phyloP scores from a whole-genome alignment of 495 filamentous ascomycete genomes.

The Choiromyces venosus region DNA sequence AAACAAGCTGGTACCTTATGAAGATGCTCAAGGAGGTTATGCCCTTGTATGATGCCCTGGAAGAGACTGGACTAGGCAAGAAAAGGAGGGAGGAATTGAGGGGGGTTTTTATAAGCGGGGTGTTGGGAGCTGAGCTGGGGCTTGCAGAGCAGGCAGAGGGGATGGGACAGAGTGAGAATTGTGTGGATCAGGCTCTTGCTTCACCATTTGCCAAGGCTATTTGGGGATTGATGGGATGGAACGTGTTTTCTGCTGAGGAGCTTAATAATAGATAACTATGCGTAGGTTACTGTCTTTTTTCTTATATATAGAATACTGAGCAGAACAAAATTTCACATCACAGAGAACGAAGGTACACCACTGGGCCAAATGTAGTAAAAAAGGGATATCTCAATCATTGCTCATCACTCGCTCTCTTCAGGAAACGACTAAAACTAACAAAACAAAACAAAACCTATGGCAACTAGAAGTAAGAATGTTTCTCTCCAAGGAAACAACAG shows the following conservation, averaged over 20 bases:
- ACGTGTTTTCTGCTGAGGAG: neutral
- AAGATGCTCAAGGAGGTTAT: constrained; percentile 25
- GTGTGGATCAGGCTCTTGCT: neutral
- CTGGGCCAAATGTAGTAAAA: too few species aligned
- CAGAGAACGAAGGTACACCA: neutral
- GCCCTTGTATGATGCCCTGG: neutral
- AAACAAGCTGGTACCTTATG: constrained; percentile 36
- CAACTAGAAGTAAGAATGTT: neutral
- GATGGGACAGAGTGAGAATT: neutral
- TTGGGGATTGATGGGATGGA: constrained; percentile 1
- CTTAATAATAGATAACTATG: neutral
- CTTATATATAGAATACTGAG: neutral
- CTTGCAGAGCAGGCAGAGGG: neutral
- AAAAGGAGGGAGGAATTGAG: constrained; percentile 21
- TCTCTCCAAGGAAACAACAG: neutral
- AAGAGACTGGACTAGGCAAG: constrained; percentile 6
- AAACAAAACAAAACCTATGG: neutral
- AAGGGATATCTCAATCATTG: neutral
- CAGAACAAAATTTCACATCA: neutral
- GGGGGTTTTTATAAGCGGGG: constrained; percentile 9
- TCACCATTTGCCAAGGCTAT: neutral
- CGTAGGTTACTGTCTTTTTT: neutral
- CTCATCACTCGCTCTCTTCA: neutral
- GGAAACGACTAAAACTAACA: neutral
- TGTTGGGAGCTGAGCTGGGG: constrained; percentile 10